A percentile compares a stretch with the other conserved stretches of the same genome.
phyloP scores from a whole-genome alignment of 371 early-diverging fungal genomes.

The Rhizomucor pusillus region DNA sequence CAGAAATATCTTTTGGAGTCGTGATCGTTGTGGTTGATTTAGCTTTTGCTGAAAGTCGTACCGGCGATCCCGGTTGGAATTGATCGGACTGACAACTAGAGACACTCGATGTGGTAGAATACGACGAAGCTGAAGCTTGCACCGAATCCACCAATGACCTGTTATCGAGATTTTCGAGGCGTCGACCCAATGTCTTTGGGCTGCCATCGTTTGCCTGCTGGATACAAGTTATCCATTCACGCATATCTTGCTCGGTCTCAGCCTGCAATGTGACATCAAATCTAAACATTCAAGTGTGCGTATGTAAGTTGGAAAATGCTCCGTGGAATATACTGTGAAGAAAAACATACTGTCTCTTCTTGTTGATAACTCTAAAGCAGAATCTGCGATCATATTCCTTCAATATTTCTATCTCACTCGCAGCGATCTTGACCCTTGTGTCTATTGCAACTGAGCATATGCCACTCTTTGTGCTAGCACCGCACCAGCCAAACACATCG shows the following conservation, averaged over 20 bases:
- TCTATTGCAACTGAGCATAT: constrained; percentile 49
- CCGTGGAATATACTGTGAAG: background rate
- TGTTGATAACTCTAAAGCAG: constrained; percentile 58
- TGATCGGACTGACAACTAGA: too few relatives aligned
- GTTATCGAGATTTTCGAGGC: constrained; percentile 20
- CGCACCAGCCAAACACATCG: constrained; percentile 53
- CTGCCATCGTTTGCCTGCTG: background rate
- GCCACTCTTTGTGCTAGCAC: constrained; percentile 16
- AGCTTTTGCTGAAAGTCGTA: constrained; percentile 15
- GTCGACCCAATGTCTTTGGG: background rate
- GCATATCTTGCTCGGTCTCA: constrained; percentile 67
- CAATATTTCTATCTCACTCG: constrained; percentile 52
- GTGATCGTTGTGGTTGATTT: constrained; percentile 25
- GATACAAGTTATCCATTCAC: constrained; percentile 45
- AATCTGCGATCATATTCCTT: constrained; percentile 59
- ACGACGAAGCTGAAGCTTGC: constrained; percentile 34
- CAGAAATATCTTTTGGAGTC: constrained; percentile 22
- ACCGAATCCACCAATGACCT: constrained; percentile 4
- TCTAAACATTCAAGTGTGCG: too few relatives aligned
- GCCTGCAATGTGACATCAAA: constrained; percentile 55
- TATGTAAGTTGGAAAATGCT: background rate
- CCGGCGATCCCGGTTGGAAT: constrained; percentile 14
- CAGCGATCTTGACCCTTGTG: constrained; percentile 50
- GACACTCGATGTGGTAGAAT: constrained; percentile 10
- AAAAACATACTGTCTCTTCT: constrained; percentile 12